Conservation (phyloP, 2,329 filamentous ascomycete species). For the Trichoderma sp. region DNA sequence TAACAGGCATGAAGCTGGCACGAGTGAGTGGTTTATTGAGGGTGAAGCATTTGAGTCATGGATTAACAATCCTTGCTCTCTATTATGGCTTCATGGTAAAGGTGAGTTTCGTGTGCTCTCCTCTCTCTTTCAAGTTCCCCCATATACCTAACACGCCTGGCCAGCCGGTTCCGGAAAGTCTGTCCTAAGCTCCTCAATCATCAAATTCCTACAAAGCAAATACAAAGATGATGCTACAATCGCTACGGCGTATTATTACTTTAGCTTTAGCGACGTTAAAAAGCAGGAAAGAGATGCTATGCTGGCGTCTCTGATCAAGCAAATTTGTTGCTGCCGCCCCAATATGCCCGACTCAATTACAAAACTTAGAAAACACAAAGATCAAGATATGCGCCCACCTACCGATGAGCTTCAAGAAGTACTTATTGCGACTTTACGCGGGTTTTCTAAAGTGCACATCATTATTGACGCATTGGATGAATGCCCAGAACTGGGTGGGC, state of each 20-base stretch:
- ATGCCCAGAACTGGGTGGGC: background rate
- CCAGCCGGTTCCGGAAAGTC: constrained; percentile 12
- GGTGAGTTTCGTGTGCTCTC: background rate
- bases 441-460: constrained; percentile 4
- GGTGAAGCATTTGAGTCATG: background rate
- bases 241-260: constrained; percentile 6
- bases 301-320: constrained; percentile 18
- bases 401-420: background rate
- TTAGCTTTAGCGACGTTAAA: constrained; percentile 13
- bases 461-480: constrained; percentile 17
- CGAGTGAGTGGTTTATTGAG: background rate
- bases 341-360: constrained; percentile 8
- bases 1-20: background rate
- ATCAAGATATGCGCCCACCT: background rate
- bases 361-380: background rate
- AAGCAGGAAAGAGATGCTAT: constrained; percentile 7
- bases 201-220: background rate
- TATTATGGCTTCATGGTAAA: constrained; percentile 21
- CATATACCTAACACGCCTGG: background rate
- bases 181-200: background rate
- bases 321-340: constrained; percentile 3
- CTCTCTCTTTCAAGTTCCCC: background rate
- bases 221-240: background rate
- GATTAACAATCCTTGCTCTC: background rate
- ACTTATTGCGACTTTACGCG: background rate